A percentile compares a stretch with the other conserved stretches of the same genome.
These are phyloP conservation scores for Arthrobotrys sphaeroides DNA, from an alignment of 2,329 filamentous ascomycete genomes.

Conservation along the genomic window DNA sequence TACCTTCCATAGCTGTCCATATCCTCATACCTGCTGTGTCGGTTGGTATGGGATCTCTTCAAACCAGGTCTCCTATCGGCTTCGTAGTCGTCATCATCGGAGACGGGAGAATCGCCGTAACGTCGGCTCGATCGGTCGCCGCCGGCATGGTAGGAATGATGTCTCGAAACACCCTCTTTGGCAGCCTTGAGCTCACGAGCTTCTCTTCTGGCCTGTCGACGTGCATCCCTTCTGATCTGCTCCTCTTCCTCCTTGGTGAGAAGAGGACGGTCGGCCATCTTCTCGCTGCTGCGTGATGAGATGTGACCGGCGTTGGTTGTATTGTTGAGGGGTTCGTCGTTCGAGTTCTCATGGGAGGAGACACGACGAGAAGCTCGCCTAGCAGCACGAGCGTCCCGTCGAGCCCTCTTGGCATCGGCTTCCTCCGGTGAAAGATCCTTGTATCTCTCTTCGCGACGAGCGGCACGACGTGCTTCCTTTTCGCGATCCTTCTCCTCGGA, in stretches of 20 bases:
- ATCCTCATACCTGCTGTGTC: constrained; percentile 32
- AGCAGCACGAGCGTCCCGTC: constrained; percentile 36
- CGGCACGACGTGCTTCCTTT: constrained; percentile 48
- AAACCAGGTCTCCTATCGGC: constrained; percentile 27
- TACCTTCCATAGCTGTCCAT: constrained; percentile 36
- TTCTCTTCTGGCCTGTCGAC: constrained; percentile 35
- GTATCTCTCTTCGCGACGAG: constrained; percentile 48
- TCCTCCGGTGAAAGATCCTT: constrained; percentile 50
- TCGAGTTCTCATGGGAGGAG: constrained; percentile 44
- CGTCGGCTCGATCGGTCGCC: constrained; percentile 34
- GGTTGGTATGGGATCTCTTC: constrained; percentile 37
- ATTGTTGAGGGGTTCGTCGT: constrained; percentile 41
- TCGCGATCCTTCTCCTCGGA: constrained; percentile 49
- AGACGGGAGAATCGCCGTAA: constrained; percentile 37
- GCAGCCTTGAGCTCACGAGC: constrained; percentile 42
- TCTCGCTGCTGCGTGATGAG: constrained; percentile 47
- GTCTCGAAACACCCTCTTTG: constrained; percentile 26
- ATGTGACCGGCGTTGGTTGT: constrained; percentile 25
- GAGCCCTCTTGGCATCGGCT: constrained; percentile 43
- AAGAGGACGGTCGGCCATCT: constrained; percentile 42
- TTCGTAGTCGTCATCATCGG: constrained; percentile 45
- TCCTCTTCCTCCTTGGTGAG: constrained; percentile 53
- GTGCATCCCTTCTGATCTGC: constrained; percentile 44
- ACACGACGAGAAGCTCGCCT: constrained; percentile 48
- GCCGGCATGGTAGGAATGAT: constrained; percentile 27